Evolutionary conservation across 257 asterid genomes (phyloP).

Genomic region (Thymus quinquecostatus): DNA sequence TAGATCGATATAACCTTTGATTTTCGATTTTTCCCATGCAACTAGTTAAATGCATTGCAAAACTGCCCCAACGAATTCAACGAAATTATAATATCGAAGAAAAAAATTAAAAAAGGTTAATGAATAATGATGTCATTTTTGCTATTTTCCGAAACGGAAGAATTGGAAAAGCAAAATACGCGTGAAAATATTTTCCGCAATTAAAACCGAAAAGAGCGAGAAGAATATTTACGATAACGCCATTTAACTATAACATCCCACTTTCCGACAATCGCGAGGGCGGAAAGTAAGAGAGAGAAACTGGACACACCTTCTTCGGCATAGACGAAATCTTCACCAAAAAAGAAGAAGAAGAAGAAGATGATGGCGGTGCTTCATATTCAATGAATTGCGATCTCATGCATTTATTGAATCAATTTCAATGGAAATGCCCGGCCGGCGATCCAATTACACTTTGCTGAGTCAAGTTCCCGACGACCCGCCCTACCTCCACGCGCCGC

Average conservation of each 20-base stretch:
- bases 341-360: constrained; percentile 1
- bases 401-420: constrained; percentile 30
- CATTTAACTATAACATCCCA: constrained; percentile 44
- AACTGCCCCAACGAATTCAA: too few species aligned
- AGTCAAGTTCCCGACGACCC: constrained; percentile 74
- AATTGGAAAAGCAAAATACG: background rate
- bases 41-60: too few species aligned
- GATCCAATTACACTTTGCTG: constrained; percentile 67
- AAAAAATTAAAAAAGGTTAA: too few species aligned
- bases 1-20: too few species aligned
- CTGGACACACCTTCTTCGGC: background rate
- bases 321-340: constrained; percentile 19
- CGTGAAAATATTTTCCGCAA: background rate
- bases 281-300: constrained; percentile 37
- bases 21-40: too few species aligned
- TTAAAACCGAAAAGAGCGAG: constrained; percentile 6
- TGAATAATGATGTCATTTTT: too few species aligned
- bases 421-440: constrained; percentile 76
- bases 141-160: too few species aligned
- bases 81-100: too few species aligned
- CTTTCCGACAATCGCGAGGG: constrained; percentile 40
- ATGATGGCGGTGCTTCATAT: constrained; percentile 50
- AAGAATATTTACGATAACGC: constrained; percentile 31
- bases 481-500: constrained; percentile 40
- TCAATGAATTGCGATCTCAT: constrained; percentile 37